A percentile compares a stretch with the other conserved stretches of the same genome.
phyloP scores from a whole-genome alignment of 768 basidiomycete genomes.

The Xerocomus spinulosus region DNA sequence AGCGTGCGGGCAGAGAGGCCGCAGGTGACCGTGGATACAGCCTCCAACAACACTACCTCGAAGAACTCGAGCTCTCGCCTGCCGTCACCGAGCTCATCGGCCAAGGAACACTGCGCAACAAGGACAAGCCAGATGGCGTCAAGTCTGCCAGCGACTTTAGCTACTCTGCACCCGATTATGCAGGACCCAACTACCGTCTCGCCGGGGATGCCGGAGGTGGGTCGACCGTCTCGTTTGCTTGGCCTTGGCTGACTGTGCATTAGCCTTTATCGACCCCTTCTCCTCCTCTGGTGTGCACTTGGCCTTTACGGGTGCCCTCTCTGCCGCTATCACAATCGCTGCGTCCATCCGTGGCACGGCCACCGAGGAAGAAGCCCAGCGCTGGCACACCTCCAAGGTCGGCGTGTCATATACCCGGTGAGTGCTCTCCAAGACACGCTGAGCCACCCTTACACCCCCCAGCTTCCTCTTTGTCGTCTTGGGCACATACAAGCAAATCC shows the following conservation, averaged over 20 bases:
- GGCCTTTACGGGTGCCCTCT: background rate
- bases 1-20: slow-evolving; percentile 1
- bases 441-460: too few relatives aligned
- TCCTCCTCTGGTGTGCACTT: slow-evolving; percentile 1
- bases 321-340: slow-evolving; percentile 1
- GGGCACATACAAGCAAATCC: slow-evolving; percentile 11
- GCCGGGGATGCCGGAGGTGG: slow-evolving; percentile 1
- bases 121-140: background rate
- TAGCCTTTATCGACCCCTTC: slow-evolving; percentile 1
- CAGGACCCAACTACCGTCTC: background rate
- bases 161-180: background rate
- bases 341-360: background rate
- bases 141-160: slow-evolving; percentile 1
- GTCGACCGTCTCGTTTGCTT: background rate
- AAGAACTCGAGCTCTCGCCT: background rate
- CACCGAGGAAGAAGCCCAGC: slow-evolving; percentile 1
- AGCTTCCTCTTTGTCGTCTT: slow-evolving; percentile 8
- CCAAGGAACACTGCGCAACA: background rate
- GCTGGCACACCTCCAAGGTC: slow-evolving; percentile 11
- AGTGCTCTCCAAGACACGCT: too few relatives aligned
- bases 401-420: slow-evolving; percentile 7
- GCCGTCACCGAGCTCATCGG: background rate
- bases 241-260: background rate
- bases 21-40: background rate
- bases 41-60: background rate